Evolutionary conservation across 1,284 basidiomycete species (phyloP).

Genomic region (Amylostereum chailletii): DNA sequence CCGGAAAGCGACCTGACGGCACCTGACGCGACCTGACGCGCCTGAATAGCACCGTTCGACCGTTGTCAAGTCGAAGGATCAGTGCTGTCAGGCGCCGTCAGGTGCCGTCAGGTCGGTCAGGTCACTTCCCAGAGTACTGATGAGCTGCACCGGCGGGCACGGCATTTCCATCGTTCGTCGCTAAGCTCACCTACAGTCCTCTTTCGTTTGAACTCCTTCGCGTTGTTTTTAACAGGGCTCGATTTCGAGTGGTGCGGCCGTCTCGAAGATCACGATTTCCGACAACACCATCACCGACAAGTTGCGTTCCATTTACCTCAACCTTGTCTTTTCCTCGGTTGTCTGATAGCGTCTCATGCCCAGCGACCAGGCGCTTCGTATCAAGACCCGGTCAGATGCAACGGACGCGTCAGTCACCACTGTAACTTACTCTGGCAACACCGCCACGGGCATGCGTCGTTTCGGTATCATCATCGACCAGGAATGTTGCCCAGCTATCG

Average conservation of each 20-base stretch:
- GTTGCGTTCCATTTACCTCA: slow-evolving; percentile 8
- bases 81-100: too few relatives aligned
- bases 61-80: too few relatives aligned
- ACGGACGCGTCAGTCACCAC: slow-evolving; percentile 25
- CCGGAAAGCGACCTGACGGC: too few relatives aligned
- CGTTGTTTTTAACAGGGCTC: slow-evolving; percentile 30
- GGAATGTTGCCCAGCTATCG: slow-evolving; percentile 10
- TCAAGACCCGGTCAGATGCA: slow-evolving; percentile 28
- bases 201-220: neutral
- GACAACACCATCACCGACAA: slow-evolving; percentile 33
- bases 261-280: slow-evolving; percentile 36
- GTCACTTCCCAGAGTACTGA: too few relatives aligned
- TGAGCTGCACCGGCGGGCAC: slow-evolving; percentile 48
- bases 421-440: slow-evolving; percentile 27
- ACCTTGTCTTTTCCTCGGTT: neutral
- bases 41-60: too few relatives aligned
- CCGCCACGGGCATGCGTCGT: slow-evolving; percentile 17
- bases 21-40: too few relatives aligned
- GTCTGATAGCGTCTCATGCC: neutral
- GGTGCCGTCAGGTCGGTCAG: too few relatives aligned
- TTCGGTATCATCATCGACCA: slow-evolving; percentile 32
- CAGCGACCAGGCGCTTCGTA: slow-evolving; percentile 31
- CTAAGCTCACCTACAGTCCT: too few relatives aligned
- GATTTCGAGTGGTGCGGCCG: slow-evolving; percentile 33
- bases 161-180: slow-evolving; percentile 41